phyloP scores from a whole-genome alignment of 164 flowering plant species.

The Brasenia schreberi region DNA sequence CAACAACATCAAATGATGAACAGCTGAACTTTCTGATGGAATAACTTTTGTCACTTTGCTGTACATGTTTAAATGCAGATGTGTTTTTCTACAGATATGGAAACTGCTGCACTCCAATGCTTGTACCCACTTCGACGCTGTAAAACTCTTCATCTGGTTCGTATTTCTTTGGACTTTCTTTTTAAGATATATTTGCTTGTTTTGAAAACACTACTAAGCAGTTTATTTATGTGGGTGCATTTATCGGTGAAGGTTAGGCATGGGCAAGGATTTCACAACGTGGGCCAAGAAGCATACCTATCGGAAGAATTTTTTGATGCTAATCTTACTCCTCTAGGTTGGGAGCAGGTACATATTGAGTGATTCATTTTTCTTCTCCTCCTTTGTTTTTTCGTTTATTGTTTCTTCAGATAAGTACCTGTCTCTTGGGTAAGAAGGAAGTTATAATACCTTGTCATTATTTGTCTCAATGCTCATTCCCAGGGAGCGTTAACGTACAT shows the following conservation, averaged over 20 bases:
- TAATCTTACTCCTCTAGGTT: slow-evolving; percentile 68
- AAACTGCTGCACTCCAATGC: slow-evolving; percentile 15
- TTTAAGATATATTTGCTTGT: background rate
- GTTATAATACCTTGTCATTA: too few relatives aligned
- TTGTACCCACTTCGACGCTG: slow-evolving; percentile 59
- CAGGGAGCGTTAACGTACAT: too few relatives aligned
- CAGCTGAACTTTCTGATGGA: too few relatives aligned
- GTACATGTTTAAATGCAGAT: background rate
- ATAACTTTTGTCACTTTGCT: too few relatives aligned
- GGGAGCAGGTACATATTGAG: slow-evolving; percentile 55
- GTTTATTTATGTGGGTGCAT: background rate
- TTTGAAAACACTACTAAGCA: background rate
- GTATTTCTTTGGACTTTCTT: slow-evolving; percentile 9
- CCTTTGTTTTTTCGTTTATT: too few relatives aligned
- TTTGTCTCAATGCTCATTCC: too few relatives aligned
- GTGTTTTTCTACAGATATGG: slow-evolving; percentile 36
- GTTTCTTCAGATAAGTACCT: too few relatives aligned
- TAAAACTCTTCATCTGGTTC: slow-evolving; percentile 74
- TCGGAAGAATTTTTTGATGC: slow-evolving; percentile 70
- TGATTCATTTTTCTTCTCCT: background rate
- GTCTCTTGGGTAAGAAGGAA: too few relatives aligned
- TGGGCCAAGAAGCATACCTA: slow-evolving; percentile 59
- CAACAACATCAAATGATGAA: too few relatives aligned
- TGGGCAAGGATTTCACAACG: slow-evolving; percentile 91
- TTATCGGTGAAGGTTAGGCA: slow-evolving; percentile 56